Evolutionary conservation across 2,329 filamentous ascomycete genomes (phyloP).

Genomic region (Fragosphaeria purpurea): DNA sequence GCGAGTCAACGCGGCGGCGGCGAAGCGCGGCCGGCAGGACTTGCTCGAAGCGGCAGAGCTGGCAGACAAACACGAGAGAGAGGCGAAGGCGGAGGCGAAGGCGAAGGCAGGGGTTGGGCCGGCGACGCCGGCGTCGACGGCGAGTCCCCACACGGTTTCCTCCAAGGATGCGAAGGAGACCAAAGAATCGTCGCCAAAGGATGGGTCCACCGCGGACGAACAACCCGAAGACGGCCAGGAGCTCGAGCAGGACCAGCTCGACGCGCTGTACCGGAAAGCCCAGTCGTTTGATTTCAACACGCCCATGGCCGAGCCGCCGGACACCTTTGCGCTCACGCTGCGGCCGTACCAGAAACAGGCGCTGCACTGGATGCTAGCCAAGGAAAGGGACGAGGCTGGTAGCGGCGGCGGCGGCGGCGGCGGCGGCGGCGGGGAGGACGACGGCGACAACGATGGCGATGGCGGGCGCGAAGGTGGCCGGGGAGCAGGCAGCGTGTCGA

Average conservation of each 20-base stretch:
- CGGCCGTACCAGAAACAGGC: constrained; percentile 94
- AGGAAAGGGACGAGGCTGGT: constrained; percentile 70
- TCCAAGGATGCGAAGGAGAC: constrained; percentile 22
- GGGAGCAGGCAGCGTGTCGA: constrained; percentile 42
- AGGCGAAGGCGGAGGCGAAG: constrained; percentile 14
- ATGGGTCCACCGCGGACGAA: constrained; percentile 28
- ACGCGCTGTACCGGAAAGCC: constrained; percentile 87
- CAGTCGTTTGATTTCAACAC: constrained; percentile 95
- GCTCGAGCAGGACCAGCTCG: constrained; percentile 89
- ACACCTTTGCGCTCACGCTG: constrained; percentile 72
- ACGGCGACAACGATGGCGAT: constrained; percentile 28
- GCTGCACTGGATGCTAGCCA: constrained; percentile 89
- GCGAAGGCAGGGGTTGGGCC: no score
- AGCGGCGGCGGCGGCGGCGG: constrained; percentile 37
- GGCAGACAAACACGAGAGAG: constrained; percentile 64
- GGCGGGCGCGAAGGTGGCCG: constrained; percentile 27
- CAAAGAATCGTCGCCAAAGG: neutral
- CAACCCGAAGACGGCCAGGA: constrained; percentile 75
- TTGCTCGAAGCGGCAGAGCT: constrained; percentile 80
- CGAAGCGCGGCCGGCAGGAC: constrained; percentile 72
- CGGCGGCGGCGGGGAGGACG: constrained; percentile 16
- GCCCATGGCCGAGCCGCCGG: constrained; percentile 71
- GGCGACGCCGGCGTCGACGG: no score
- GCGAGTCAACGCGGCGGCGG: constrained; percentile 60
- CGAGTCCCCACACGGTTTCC: no score